Conservation (phyloP, 345 rosid species). For the Draba incana region DNA sequence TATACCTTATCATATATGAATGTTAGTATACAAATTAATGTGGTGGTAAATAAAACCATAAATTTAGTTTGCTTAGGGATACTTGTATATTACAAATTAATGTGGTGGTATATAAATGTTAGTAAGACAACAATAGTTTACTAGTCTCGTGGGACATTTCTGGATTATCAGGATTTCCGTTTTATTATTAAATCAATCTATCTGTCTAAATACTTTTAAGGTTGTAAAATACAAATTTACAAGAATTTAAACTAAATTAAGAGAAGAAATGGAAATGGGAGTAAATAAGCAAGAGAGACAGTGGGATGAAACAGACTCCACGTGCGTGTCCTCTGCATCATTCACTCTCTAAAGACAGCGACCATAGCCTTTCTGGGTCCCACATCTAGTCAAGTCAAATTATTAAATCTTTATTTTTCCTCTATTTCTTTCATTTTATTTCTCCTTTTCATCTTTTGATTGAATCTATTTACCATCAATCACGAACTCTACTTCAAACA, state of each 20-base stretch:
- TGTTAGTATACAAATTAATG: no score
- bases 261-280: not conserved
- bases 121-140: constrained; percentile 18
- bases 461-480: constrained; percentile 42
- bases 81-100: constrained; percentile 4
- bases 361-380: constrained; percentile 38
- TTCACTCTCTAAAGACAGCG: constrained; percentile 45
- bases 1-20: no score
- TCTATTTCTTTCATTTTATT: constrained; percentile 24
- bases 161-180: constrained; percentile 29
- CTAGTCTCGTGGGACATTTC: constrained; percentile 19
- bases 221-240: constrained; percentile 26
- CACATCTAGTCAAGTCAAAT: constrained; percentile 38
- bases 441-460: constrained; percentile 28
- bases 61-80: constrained; percentile 11
- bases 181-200: constrained; percentile 25
- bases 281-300: constrained; percentile 26
- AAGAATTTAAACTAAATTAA: not conserved
- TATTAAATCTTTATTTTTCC: constrained; percentile 17
- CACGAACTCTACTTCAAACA: constrained; percentile 33
- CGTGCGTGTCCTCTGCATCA: constrained; percentile 48
- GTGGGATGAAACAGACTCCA: constrained; percentile 43
- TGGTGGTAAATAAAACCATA: no score
- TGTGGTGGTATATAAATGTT: constrained; percentile 28
- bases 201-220: constrained; percentile 37